phyloP scores from a whole-genome alignment of 2,329 filamentous ascomycete genomes.

The Verticillium tricorpus region DNA sequence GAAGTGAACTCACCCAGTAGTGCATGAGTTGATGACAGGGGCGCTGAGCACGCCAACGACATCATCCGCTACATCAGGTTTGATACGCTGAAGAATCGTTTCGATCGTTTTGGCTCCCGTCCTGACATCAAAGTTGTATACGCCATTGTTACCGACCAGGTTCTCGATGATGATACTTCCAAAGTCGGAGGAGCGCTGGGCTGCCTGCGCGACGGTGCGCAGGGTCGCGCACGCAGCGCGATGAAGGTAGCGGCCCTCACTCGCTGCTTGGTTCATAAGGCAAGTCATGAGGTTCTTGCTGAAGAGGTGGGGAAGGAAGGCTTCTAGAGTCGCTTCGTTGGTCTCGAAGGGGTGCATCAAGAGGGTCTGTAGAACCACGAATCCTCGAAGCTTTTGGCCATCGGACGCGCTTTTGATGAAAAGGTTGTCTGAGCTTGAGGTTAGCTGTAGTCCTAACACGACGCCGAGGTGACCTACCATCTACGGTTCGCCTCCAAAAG shows the following conservation, averaged over 20 bases:
- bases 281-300: slow-evolving; percentile 79
- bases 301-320: slow-evolving; percentile 54
- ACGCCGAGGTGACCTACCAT: slow-evolving; percentile 54
- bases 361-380: slow-evolving; percentile 79
- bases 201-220: slow-evolving; percentile 63
- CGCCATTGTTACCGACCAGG: slow-evolving; percentile 66
- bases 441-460: slow-evolving; percentile 16
- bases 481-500: slow-evolving; percentile 84
- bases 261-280: slow-evolving; percentile 76
- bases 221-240: slow-evolving; percentile 72
- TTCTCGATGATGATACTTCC: slow-evolving; percentile 58
- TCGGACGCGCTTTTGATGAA: slow-evolving; percentile 80
- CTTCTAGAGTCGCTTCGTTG: slow-evolving; percentile 23
- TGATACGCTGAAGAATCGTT: slow-evolving; percentile 60
- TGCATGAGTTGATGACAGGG: slow-evolving; percentile 15
- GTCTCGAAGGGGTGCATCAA: slow-evolving; percentile 44
- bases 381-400: slow-evolving; percentile 87
- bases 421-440: slow-evolving; percentile 58
- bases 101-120: slow-evolving; percentile 85
- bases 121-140: slow-evolving; percentile 77
- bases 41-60: slow-evolving; percentile 38
- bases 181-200: slow-evolving; percentile 55
- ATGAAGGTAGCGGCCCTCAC: slow-evolving; percentile 74
- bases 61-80: slow-evolving; percentile 48
- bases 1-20: slow-evolving; percentile 21